These are phyloP conservation scores for Ramaria sp. DNA, from an alignment of 768 basidiomycete species.

Conservation along the genomic window DNA sequence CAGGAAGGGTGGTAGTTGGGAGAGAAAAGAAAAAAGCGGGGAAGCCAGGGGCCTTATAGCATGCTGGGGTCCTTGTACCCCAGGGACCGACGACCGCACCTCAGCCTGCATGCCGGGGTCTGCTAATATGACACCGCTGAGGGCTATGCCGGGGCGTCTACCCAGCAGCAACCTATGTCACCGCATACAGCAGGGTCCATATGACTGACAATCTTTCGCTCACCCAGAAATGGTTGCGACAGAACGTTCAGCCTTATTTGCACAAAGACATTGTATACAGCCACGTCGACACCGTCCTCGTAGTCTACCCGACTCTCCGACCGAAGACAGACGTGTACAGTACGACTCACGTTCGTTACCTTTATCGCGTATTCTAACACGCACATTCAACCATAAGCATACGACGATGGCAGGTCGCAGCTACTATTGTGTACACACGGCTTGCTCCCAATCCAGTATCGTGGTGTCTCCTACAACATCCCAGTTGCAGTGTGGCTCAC, in stretches of 20 bases:
- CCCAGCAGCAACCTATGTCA: background rate
- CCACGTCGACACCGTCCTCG: slow-evolving; percentile 53
- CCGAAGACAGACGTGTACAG: slow-evolving; percentile 81
- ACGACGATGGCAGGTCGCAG: slow-evolving; percentile 90
- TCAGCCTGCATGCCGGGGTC: background rate
- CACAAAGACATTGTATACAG: slow-evolving; percentile 44
- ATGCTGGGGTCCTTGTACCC: background rate
- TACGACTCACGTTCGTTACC: slow-evolving; percentile 16
- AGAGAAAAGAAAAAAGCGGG: background rate
- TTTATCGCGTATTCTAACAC: slow-evolving; percentile 9
- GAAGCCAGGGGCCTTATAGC: background rate
- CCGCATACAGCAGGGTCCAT: background rate
- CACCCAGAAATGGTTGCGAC: slow-evolving; percentile 51
- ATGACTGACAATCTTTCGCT: background rate
- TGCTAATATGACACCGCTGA: background rate
- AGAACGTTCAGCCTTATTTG: slow-evolving; percentile 48
- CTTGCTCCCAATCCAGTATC: slow-evolving; percentile 77
- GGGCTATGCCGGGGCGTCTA: background rate
- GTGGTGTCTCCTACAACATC: slow-evolving; percentile 78
- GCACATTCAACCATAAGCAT: slow-evolving; percentile 53
- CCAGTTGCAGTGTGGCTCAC: slow-evolving; percentile 86
- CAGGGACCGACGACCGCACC: background rate
- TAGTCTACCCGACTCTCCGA: slow-evolving; percentile 42
- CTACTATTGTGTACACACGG: slow-evolving; percentile 87
- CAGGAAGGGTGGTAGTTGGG: slow-evolving; percentile 1